Base-by-base conservation (phyloP, 371 early-diverging fungal genomes). In the Mortierella sp. region DNA sequence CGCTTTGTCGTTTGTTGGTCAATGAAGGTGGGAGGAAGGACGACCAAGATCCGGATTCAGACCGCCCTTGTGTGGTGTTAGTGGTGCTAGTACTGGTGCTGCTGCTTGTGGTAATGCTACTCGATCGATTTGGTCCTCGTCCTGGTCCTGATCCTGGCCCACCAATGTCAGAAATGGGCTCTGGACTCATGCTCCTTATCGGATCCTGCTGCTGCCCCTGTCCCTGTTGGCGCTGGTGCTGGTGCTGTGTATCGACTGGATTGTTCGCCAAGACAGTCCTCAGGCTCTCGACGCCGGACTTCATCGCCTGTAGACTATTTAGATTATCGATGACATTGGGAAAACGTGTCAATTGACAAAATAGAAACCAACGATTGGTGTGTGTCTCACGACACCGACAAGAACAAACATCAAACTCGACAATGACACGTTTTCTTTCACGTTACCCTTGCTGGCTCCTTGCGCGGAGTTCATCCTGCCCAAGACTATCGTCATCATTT, bases 371-470 rank as follows among this genome's bases (percentile, higher is more conserved):
- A 52, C 13, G 44, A 47, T 45, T n/a, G n/a, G n/a, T n/a, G n/a
- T n/a, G n/a, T n/a, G n/a, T n/a, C n/a, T n/a, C n/a, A n/a, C n/a
- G n/a, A 65, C 26, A 19, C 29, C 5, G 13, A 26, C 13, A 65
- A 43, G 4, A 34, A 29, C 47, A 11, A 24, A 10, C 39, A 40
- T 0, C 7, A 31, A 52, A 24, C 26, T n/a, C 11, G 31, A 55
- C 55, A 55, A 31, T 55, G 26, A 26, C n/a, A n/a, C n/a, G n/a
- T n/a, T n/a, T n/a, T n/a, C n/a, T 22, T 31, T 47, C 11, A n/a
- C 37, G 34, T 69, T 77, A 77, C 82, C 82, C 77, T 74, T 81
- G 82, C 31, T 81, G 77, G 40, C 82, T 77, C 65, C 70, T 76
- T 26, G 74, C 65, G 29, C 77, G 74, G 16, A 81, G 37, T 16